Evolutionary conservation across 306 rosid genomes (phyloP), one percentile per base, ranked within the genome.

Genomic region (Glycine tomentella): DNA sequence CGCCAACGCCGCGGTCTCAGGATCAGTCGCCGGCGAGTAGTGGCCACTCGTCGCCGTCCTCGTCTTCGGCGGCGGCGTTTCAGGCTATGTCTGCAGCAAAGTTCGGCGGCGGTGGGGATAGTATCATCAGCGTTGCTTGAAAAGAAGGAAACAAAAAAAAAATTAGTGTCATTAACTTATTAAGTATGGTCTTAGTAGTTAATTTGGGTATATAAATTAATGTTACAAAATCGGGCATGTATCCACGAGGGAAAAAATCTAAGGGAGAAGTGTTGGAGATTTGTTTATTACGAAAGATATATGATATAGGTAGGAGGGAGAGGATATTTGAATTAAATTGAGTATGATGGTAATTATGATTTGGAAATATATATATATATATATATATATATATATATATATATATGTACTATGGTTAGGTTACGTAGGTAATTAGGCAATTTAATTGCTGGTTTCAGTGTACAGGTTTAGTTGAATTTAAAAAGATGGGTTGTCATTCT

Each of bases 51-150:
- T 80, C 85, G 0, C 72, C 86, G 5, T 44, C 74, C 0, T 8
- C 71, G 0, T 46, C 88, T 0, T 74, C 88, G 14, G 34, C 94
- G 6, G 81, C 95, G 0, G 50, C 89, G 74, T 92, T 91, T 66
- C 90, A 87, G 80, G 63, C 82, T 46, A 85, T 91, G 86, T 71
- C 97, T 5, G 56, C 84, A 2, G 90, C 87, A 4, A 84, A 84
- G 69, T 89, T 84, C 74, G 56, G 72, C 50, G 76, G 80, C 9
- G 84, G 90, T 45, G 95, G 93, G 10, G 97, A 95, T 75, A 83
- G 88, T 67, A 90, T 92, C 59, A 90, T 95, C 8, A 91, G 91
- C 51, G 98, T 95, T 81, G 97, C 97, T 73, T 95, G 86, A 92
- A 57, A n/a, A n/a, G n/a, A n/a, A n/a, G n/a, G n/a, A n/a, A n/a